Percentiles rank a stretch among this genome's conserved stretches.
Evolutionary conservation across 305 asterid genomes (phyloP).

Genomic region (Lippia alba): DNA sequence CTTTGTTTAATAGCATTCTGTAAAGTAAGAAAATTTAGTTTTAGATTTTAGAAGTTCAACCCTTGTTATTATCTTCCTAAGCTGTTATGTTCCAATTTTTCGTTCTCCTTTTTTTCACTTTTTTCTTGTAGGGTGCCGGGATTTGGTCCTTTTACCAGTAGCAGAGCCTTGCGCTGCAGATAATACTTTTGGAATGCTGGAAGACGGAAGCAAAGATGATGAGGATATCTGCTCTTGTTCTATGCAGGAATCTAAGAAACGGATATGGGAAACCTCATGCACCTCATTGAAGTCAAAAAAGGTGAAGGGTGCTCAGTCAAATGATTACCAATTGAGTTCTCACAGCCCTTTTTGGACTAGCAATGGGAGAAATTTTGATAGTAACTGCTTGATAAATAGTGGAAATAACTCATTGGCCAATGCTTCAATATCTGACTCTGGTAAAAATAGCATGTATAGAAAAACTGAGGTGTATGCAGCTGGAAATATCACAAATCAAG

Average conservation of each 20-base stretch:
- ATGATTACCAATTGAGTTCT: conserved; percentile 49
- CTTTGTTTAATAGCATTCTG: neutral
- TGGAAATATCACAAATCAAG: conserved; percentile 40
- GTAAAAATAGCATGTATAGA: conserved; percentile 40
- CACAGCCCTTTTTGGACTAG: conserved; percentile 48
- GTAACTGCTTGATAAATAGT: conserved; percentile 30
- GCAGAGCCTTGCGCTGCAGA: conserved; percentile 24
- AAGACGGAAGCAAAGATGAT: conserved; percentile 42
- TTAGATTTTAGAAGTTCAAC: neutral
- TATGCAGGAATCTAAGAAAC: conserved; percentile 56
- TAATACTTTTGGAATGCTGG: conserved; percentile 40
- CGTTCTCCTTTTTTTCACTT: neutral
- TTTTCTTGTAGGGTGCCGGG: conserved; percentile 45
- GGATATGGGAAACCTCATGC: conserved; percentile 79
- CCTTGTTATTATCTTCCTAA: no score
- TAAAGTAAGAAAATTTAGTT: conserved; percentile 13
- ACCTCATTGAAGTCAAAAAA: conserved; percentile 82
- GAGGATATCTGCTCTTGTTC: conserved; percentile 52
- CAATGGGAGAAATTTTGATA: conserved; percentile 38
- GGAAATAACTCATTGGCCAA: conserved; percentile 39
- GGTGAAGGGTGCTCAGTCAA: conserved; percentile 73
- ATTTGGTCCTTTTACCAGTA: conserved; percentile 33
- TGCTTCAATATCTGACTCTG: conserved; percentile 32
- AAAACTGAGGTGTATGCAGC: conserved; percentile 46
- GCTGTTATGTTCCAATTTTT: conserved; percentile 13